Conservation (phyloP, 768 basidiomycete genomes). For the Favolaschia claudopus region DNA sequence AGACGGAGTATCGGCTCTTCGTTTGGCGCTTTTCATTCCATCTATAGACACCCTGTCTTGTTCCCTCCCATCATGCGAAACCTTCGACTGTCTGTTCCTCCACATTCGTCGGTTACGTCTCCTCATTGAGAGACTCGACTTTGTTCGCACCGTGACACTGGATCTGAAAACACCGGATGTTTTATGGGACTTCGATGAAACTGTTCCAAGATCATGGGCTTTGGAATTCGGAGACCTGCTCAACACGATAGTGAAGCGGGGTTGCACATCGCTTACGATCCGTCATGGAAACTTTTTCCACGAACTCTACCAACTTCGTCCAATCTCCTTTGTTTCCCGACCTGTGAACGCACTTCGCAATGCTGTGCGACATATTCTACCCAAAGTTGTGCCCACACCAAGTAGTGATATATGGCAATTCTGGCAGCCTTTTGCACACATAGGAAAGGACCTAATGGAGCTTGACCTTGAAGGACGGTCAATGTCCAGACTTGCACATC, state of each 20-base stretch:
- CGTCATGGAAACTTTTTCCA: conserved; percentile 18
- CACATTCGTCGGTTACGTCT: conserved; percentile 14
- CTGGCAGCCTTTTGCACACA: background rate
- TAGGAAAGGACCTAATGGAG: conserved; percentile 3
- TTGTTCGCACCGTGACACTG: conserved; percentile 13
- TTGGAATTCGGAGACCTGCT: conserved; percentile 16
- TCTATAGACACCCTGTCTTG: conserved; percentile 12
- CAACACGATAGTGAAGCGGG: conserved; percentile 17
- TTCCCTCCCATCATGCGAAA: conserved; percentile 11
- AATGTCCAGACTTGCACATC: conserved; percentile 6
- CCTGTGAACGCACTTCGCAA: conserved; percentile 16
- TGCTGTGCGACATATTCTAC: conserved; percentile 3
- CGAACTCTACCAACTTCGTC: background rate
- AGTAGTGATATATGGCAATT: background rate
- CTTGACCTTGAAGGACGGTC: conserved; percentile 8
- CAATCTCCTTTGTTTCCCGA: background rate
- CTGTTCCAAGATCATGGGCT: conserved; percentile 5
- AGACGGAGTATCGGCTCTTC: conserved; percentile 19
- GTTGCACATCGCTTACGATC: conserved; percentile 20
- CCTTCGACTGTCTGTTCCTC: background rate
- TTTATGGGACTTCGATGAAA: background rate
- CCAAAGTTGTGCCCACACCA: background rate
- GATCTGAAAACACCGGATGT: conserved; percentile 3
- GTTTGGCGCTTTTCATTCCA: conserved; percentile 17
- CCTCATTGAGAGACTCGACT: conserved; percentile 16